phyloP scores from a whole-genome alignment of 2,329 filamentous ascomycete genomes.

The Sporothrix inflata region DNA sequence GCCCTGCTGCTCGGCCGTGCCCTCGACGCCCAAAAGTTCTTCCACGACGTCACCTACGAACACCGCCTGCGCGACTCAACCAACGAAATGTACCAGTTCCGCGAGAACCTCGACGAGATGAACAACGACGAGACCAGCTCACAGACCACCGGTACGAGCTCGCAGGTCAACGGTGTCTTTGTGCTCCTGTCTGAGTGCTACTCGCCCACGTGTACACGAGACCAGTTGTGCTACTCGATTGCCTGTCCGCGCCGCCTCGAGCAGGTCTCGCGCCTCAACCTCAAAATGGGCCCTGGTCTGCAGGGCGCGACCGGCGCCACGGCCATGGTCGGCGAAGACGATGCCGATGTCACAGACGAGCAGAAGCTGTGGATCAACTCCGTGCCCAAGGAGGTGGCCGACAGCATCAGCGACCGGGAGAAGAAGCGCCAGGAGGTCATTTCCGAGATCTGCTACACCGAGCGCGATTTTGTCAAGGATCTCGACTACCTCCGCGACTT shows the following conservation, averaged over 20 bases:
- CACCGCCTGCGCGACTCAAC: slow-evolving; percentile 93
- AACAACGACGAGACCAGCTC: slow-evolving; percentile 69
- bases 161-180: slow-evolving; percentile 86
- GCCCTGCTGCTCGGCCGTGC: slow-evolving; percentile 88
- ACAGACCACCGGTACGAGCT: slow-evolving; percentile 12
- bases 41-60: slow-evolving; percentile 98
- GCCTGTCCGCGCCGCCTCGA: slow-evolving; percentile 91
- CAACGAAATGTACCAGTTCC: slow-evolving; percentile 95
- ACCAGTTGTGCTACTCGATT: slow-evolving; percentile 96
- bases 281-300: slow-evolving; percentile 88
- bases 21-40: slow-evolving; percentile 96
- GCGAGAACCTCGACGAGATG: slow-evolving; percentile 89
- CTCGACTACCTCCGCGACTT: slow-evolving; percentile 97
- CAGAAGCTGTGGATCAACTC: slow-evolving; percentile 99
- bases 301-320: slow-evolving; percentile 63
- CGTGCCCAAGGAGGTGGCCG: slow-evolving; percentile 90
- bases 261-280: slow-evolving; percentile 89
- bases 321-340: slow-evolving; percentile 71
- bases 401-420: slow-evolving; percentile 85
- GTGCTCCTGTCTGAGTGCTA: slow-evolving; percentile 96
- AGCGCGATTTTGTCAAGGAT: slow-evolving; percentile 98
- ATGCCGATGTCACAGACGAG: slow-evolving; percentile 82
- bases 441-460: slow-evolving; percentile 97
- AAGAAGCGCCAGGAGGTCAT: slow-evolving; percentile 99
- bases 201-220: slow-evolving; percentile 92